Evolutionary conservation across 768 basidiomycete genomes (phyloP), one percentile per base, ranked within the genome.

Genomic region (Neoboletus subvelutipes): DNA sequence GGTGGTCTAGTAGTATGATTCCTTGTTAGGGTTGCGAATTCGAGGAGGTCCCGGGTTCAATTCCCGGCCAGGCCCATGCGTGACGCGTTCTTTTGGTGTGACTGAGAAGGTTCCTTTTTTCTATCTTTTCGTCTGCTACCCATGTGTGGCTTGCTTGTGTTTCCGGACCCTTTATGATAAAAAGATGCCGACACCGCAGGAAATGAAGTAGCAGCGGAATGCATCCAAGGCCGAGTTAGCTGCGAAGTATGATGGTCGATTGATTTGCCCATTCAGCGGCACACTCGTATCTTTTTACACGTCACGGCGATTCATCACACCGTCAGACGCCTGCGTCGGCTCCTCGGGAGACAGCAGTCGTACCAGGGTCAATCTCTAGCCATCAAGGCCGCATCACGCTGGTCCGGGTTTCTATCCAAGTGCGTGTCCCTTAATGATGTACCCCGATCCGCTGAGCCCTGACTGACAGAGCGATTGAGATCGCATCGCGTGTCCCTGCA

Each of bases 21-120:
- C 81, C 79, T 81, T 79, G 78, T 82, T 82, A 78, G 80, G 80
- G 80, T 56, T 57, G 28, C 40, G 8, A 41, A 58, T 28, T 65
- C 73, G 85, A 86, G 86, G 86, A 88, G 87, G 87, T 87, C 85
- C 85, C 81, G 85, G 86, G 87, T 88, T 89, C 86, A 87, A 88
- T 87, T 87, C 86, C 85, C 85, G 82, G 85, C 81, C 79, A 85
- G 84, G 86, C 84, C 85, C 64, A 28, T 5, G 28, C 17, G 24
- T 28, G 8, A 2, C 28, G 5, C 17, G 36, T 49, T 50, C 26
- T 59, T 54, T 57, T 69, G 60, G 56, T 50, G 20, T 9, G 4
- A 5, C 22, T 26, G 11, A 43, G 31, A 26, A 3, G 34, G 29
- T 40, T 51, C 29, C 3, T 51, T 46, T 18, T 52, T 48, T 37